These are phyloP conservation scores for Withania somnifera DNA, from an alignment of 305 asterid species.

Conservation along the genomic window DNA sequence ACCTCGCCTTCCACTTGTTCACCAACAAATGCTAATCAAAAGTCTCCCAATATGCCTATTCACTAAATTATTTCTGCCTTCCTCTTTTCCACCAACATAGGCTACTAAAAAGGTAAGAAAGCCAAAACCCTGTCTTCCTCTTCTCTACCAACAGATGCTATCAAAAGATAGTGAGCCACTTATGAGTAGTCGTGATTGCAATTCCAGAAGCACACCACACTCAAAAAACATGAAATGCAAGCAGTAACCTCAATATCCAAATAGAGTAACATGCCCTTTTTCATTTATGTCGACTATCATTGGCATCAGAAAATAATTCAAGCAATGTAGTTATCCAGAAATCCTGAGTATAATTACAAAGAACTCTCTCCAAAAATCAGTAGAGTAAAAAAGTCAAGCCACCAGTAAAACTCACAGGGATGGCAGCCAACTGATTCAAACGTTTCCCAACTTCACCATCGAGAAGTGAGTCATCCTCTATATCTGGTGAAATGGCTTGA, in stretches of 20 bases:
- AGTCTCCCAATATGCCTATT: neutral
- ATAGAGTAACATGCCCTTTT: neutral
- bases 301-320: neutral
- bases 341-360: neutral
- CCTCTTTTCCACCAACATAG: neutral
- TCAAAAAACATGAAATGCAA: neutral
- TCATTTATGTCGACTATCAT: neutral
- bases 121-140: neutral
- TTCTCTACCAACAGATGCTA: neutral
- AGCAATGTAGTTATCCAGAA: neutral
- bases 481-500: slow-evolving; percentile 36
- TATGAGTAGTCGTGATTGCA: neutral
- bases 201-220: neutral
- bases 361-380: neutral
- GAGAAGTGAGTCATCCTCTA: slow-evolving; percentile 62
- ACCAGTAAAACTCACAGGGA: slow-evolving; percentile 54
- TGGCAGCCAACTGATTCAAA: slow-evolving; percentile 66
- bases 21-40: neutral
- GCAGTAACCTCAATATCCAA: neutral
- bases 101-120: neutral
- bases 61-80: neutral
- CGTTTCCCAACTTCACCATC: slow-evolving; percentile 89
- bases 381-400: neutral
- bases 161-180: neutral
- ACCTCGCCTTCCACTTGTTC: neutral